Evolutionary conservation across 2,329 filamentous ascomycete species (phyloP), one percentile per base, ranked within the genome.

Genomic region (Ophiostoma australiae): DNA sequence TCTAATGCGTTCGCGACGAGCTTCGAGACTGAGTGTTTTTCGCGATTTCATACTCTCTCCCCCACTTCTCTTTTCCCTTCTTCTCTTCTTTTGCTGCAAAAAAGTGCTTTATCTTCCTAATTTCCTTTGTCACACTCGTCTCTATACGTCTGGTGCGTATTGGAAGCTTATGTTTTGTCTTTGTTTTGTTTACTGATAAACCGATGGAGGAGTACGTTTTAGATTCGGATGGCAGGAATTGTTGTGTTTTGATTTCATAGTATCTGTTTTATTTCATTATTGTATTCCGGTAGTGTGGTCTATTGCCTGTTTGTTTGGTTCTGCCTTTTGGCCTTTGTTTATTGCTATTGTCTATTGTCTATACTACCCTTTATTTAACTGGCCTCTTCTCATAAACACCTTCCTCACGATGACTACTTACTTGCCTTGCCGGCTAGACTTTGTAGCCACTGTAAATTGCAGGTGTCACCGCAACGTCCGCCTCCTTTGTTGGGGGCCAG

Each of bases 141-240:
- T 48, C 6, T 55, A 11, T 58, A 58, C 52, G n/a, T 8, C 15
- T 15, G 23, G 8, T 37, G 8, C 33, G 37, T 66, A 20, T 27
- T 39, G 15, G 20, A n/a, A 20, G 31, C 33, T 65, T 20, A 39
- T 2, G 13, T 37, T 37, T 35, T 31, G 27, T 4, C 13, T 37
- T 66, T 41, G n/a, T 39, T 39, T 39, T 66, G 17, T 35, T 17
- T 41, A 41, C 39, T 41, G 15, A 13, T 15, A 41, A 11, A 41
- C 27, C 4, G 61, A 65, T 33, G 61, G n/a, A 66, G 61, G 61
- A 39, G 33, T 66, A 39, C 11, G 63, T 23, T 66, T 65, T 66
- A 66, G 63, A 66, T 35, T 39, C 41, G 63, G 63, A 66, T 13
- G 33, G 61, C 61, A 66, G 35, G 63, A 20, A 23, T 27, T 66